phyloP scores from a whole-genome alignment of 306 rosid genomes.

The Purshia tridentata region DNA sequence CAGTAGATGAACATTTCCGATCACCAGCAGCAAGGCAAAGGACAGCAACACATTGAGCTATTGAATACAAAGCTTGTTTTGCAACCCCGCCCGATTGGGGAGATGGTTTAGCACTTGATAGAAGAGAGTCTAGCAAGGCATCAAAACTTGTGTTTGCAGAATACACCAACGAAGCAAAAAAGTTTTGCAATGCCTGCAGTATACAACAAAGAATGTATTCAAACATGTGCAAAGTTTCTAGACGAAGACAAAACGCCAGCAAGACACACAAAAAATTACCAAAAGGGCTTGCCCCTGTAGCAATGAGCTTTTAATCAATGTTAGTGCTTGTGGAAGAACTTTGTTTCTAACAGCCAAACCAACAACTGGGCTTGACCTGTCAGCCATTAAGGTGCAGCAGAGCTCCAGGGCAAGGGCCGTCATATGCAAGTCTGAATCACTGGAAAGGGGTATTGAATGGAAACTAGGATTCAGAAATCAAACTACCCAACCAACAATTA shows the following conservation, averaged over 20 bases:
- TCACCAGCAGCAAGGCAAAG: slow-evolving; percentile 98
- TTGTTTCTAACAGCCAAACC: slow-evolving; percentile 94
- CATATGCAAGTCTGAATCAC: slow-evolving; percentile 99
- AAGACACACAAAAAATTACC: slow-evolving; percentile 51
- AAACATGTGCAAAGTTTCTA: slow-evolving; percentile 26
- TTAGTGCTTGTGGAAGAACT: slow-evolving; percentile 96
- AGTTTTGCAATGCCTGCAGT: slow-evolving; percentile 85
- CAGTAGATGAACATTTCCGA: slow-evolving; percentile 82
- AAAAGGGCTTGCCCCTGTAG: slow-evolving; percentile 95
- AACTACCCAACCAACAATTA: slow-evolving; percentile 5
- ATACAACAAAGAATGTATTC: slow-evolving; percentile 15
- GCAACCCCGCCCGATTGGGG: slow-evolving; percentile 98
- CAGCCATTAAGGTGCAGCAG: slow-evolving; percentile 97
- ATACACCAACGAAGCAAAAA: slow-evolving; percentile 84
- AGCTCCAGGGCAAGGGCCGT: slow-evolving; percentile 98
- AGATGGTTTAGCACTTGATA: slow-evolving; percentile 88
- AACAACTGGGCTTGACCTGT: slow-evolving; percentile 78
- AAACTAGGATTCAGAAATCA: slow-evolving; percentile 19
- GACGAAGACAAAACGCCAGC: slow-evolving; percentile 21
- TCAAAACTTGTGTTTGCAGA: slow-evolving; percentile 97
- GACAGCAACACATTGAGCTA: slow-evolving; percentile 96
- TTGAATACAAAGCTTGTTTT: slow-evolving; percentile 92
- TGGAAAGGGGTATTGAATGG: slow-evolving; percentile 35
- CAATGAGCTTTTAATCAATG: slow-evolving; percentile 86
- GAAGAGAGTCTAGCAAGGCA: slow-evolving; percentile 82